Evolutionary conservation across 2,329 filamentous ascomycete species (phyloP).

Genomic region (Xylogone sp.): DNA sequence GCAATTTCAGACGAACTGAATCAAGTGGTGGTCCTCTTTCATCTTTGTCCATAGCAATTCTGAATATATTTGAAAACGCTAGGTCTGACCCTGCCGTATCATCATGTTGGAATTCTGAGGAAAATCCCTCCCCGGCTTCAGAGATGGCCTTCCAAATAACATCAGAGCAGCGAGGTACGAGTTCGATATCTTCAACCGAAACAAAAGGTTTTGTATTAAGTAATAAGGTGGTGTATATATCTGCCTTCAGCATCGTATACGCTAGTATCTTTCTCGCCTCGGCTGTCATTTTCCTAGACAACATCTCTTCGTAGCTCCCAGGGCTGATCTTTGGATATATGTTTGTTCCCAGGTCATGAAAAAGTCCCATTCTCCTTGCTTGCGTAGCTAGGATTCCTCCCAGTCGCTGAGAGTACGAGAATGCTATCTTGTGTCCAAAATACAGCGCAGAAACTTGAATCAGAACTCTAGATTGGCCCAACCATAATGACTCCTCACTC

Average conservation of each 20-base stretch:
- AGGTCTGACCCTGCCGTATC: no score
- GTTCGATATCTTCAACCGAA: conserved; percentile 1
- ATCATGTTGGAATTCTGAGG: no score
- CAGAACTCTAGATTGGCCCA: background rate
- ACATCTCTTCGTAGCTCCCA: no score
- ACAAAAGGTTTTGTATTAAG: background rate
- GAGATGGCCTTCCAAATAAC: background rate
- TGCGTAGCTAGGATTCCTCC: background rate
- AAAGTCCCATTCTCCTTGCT: background rate
- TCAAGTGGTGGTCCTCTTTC: background rate
- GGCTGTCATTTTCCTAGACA: no score
- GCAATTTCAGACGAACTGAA: background rate
- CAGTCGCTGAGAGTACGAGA: background rate
- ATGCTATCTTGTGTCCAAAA: background rate
- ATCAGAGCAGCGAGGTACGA: background rate
- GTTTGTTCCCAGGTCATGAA: background rate
- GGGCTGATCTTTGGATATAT: no score
- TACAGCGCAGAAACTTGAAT: conserved; percentile 1
- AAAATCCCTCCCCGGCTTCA: background rate
- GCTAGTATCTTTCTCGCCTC: background rate
- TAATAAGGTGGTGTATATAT: background rate
- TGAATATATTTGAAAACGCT: background rate
- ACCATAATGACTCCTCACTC: background rate
- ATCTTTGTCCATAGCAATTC: background rate
- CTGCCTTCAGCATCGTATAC: background rate